Conservation (phyloP, 2,329 filamentous ascomycete species). For the Periconia digitata region DNA sequence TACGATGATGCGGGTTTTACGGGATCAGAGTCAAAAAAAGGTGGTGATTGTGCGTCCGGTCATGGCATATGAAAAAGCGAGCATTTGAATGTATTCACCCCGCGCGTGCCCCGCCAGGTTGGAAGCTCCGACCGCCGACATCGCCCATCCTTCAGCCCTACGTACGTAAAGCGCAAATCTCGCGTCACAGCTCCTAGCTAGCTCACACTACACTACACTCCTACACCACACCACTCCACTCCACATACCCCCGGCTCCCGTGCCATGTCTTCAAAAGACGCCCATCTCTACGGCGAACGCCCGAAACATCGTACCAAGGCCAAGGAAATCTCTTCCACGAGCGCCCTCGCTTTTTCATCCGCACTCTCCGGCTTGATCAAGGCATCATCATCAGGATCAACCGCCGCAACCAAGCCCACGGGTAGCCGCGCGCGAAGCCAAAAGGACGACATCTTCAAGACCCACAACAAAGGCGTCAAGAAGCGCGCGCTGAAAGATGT, state of each 20-base stretch:
- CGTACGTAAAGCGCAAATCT: constrained; percentile 4
- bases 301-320: constrained; percentile 58
- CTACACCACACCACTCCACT: constrained; percentile 1
- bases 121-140: constrained; percentile 28
- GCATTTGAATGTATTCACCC: constrained; percentile 21
- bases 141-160: constrained; percentile 16
- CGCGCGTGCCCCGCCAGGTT: constrained; percentile 18
- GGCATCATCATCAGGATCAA: constrained; percentile 47
- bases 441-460: constrained; percentile 70
- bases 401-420: constrained; percentile 35
- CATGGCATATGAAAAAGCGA: no score
- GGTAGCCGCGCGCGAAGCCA: constrained; percentile 57
- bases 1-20: neutral
- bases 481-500: constrained; percentile 65
- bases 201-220: neutral
- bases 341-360: constrained; percentile 81
- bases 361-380: constrained; percentile 79
- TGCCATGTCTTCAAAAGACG: constrained; percentile 53
- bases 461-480: constrained; percentile 63
- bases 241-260: neutral
- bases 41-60: neutral
- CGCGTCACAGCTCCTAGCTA: neutral
- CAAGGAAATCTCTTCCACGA: constrained; percentile 69
- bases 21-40: neutral
- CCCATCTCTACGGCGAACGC: constrained; percentile 75